Evolutionary conservation across 805 yeast species (phyloP).

Genomic region (Ogataea pignaliae): DNA sequence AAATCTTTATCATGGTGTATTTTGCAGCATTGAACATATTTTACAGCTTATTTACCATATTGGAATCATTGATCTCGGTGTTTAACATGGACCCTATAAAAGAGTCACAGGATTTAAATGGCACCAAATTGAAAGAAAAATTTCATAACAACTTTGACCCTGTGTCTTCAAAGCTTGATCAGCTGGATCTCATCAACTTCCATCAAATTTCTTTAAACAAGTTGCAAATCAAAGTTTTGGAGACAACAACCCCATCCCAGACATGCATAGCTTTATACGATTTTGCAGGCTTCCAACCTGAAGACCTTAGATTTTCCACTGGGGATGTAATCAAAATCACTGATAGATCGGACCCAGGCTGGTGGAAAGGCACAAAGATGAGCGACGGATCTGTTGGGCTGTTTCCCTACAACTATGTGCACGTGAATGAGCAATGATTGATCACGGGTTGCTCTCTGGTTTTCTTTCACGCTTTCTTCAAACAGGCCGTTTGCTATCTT

Average conservation of each 20-base stretch:
- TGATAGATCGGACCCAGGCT: conserved; percentile 34
- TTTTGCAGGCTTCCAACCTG: conserved; percentile 33
- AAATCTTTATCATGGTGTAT: conserved; percentile 32
- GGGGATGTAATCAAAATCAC: conserved; percentile 42
- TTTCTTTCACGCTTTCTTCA: too few relatives aligned
- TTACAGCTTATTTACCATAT: conserved; percentile 10
- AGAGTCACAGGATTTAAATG: conserved; percentile 4
- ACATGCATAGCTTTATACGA: conserved; percentile 37
- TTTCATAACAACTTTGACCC: conserved; percentile 8
- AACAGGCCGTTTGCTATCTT: too few relatives aligned
- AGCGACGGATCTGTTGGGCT: conserved; percentile 37
- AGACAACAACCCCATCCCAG: conserved; percentile 10
- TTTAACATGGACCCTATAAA: conserved; percentile 8
- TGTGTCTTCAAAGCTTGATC: conserved; percentile 4
- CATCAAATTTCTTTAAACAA: conserved; percentile 12
- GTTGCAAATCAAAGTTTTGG: conserved; percentile 14
- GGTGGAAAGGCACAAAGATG: conserved; percentile 46
- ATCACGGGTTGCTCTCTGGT: too few relatives aligned
- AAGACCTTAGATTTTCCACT: conserved; percentile 39
- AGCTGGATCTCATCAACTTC: conserved; percentile 13
- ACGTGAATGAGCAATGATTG: conserved; percentile 2
- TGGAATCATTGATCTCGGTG: conserved; percentile 6
- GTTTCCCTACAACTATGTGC: conserved; percentile 45
- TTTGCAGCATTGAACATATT: conserved; percentile 36
- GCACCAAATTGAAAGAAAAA: conserved; percentile 2